Conservation (phyloP, 768 basidiomycete genomes). For the Boletellus ananas region DNA sequence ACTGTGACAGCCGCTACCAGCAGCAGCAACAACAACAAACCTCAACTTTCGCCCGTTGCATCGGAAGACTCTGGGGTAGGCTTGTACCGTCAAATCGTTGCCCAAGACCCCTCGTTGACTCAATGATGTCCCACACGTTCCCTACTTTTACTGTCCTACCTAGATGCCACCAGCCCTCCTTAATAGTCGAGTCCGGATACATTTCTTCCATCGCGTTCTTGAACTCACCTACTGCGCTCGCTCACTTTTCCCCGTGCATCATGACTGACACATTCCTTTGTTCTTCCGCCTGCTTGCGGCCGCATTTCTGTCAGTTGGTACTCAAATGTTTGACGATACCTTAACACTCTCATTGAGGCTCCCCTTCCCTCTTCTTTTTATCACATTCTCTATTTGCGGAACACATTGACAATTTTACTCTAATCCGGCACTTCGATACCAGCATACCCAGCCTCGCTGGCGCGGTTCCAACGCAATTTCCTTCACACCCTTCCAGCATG, state of each 20-base stretch:
- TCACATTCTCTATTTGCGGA: conserved; percentile 37
- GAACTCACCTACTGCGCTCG: conserved; percentile 26
- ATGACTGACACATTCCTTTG: conserved; percentile 30
- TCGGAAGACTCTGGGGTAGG: conserved; percentile 75
- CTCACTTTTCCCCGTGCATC: conserved; percentile 27
- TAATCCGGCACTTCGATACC: conserved; percentile 28
- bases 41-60: conserved; percentile 64
- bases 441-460: conserved; percentile 17
- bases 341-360: conserved; percentile 31
- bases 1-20: conserved; percentile 29
- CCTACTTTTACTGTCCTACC: conserved; percentile 6
- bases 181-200: conserved; percentile 21
- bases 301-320: conserved; percentile 23
- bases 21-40: conserved; percentile 30
- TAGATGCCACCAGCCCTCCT: conserved; percentile 18
- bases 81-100: conserved; percentile 77
- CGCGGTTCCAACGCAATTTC: conserved; percentile 17
- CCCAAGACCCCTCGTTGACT: conserved; percentile 67
- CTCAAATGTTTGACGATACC: conserved; percentile 33
- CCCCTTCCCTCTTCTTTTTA: conserved; percentile 21
- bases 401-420: conserved; percentile 29
- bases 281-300: conserved; percentile 17
- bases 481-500: conserved; percentile 17
- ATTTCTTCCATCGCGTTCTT: conserved; percentile 22
- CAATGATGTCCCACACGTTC: conserved; percentile 21